Evolutionary conservation across 2,329 filamentous ascomycete genomes (phyloP).

Genomic region (Colletotrichum gigasporum): DNA sequence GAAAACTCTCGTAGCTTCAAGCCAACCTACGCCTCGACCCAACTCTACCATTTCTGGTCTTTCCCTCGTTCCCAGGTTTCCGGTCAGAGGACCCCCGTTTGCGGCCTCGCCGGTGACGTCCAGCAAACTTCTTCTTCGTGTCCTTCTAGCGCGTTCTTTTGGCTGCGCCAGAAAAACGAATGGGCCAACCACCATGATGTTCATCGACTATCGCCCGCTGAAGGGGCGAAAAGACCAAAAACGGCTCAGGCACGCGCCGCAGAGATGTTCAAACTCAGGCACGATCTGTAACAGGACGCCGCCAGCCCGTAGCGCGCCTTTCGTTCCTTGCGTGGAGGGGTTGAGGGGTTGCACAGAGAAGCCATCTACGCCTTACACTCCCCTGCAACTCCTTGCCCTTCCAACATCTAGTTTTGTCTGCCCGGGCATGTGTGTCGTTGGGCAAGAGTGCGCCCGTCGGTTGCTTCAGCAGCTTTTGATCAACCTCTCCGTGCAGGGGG

Average conservation of each 20-base stretch:
- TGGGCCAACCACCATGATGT: slow-evolving; percentile 1
- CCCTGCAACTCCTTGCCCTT: neutral
- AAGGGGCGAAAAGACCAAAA: neutral
- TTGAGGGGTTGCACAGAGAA: neutral
- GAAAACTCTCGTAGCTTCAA: neutral
- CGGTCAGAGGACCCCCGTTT: slow-evolving; percentile 23
- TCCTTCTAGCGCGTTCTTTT: slow-evolving; percentile 25
- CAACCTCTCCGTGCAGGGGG: neutral
- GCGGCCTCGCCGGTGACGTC: slow-evolving; percentile 28
- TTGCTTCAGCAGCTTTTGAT: neutral
- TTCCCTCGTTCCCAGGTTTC: neutral
- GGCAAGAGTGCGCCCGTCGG: neutral
- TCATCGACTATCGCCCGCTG: neutral
- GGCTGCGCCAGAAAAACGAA: neutral
- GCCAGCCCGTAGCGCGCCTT: slow-evolving; percentile 4
- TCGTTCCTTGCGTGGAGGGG: no score
- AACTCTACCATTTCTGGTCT: neutral
- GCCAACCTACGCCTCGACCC: slow-evolving; percentile 6
- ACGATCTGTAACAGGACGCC: slow-evolving; percentile 9
- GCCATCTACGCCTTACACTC: neutral
- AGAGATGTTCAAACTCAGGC: neutral
- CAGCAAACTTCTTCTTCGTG: slow-evolving; percentile 27
- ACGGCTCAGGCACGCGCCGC: slow-evolving; percentile 9
- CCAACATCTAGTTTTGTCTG: neutral
- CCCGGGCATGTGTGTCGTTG: neutral